These are phyloP conservation scores for Ceratobasidium sp. DNA, from an alignment of 1,284 basidiomycete genomes.

Conservation along the genomic window DNA sequence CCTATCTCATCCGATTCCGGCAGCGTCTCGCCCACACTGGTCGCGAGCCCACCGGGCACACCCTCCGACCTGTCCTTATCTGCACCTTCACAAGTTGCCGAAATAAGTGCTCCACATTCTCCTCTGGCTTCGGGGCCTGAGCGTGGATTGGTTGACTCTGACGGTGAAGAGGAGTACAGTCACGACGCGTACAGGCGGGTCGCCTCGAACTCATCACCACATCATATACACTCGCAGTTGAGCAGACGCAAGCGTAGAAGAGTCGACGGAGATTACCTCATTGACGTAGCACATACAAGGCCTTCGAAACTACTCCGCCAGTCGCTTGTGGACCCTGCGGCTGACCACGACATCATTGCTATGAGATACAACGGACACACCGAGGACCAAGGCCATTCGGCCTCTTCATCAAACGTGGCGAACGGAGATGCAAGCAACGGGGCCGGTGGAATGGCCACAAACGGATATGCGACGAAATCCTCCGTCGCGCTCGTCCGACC, in stretches of 20 bases:
- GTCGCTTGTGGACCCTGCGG: slow-evolving; percentile 25
- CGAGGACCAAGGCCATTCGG: not conserved
- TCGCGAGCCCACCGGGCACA: slow-evolving; percentile 38
- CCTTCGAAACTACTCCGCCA: slow-evolving; percentile 24
- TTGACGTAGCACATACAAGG: slow-evolving; percentile 19
- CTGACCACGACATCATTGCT: slow-evolving; percentile 30
- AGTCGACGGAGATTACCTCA: slow-evolving; percentile 22
- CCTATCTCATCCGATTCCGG: slow-evolving; percentile 36
- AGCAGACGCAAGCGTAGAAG: slow-evolving; percentile 20
- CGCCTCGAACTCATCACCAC: not conserved
- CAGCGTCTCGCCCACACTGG: slow-evolving; percentile 40
- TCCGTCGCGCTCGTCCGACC: slow-evolving; percentile 53
- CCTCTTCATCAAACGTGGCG: slow-evolving; percentile 11
- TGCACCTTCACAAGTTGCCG: not conserved
- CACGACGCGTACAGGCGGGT: not conserved
- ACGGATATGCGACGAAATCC: slow-evolving; percentile 16
- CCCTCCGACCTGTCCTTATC: slow-evolving; percentile 23
- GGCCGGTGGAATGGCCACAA: slow-evolving; percentile 18
- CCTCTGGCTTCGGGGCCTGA: slow-evolving; percentile 9
- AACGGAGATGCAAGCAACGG: slow-evolving; percentile 24
- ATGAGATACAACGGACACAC: slow-evolving; percentile 33
- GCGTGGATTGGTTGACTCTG: slow-evolving; percentile 15
- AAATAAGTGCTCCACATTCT: slow-evolving; percentile 8
- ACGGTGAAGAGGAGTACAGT: slow-evolving; percentile 1
- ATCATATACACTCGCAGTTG: not conserved